These are phyloP conservation scores for Ascochyta pisi DNA, from an alignment of 2,329 filamentous ascomycete species.

Conservation along the genomic window DNA sequence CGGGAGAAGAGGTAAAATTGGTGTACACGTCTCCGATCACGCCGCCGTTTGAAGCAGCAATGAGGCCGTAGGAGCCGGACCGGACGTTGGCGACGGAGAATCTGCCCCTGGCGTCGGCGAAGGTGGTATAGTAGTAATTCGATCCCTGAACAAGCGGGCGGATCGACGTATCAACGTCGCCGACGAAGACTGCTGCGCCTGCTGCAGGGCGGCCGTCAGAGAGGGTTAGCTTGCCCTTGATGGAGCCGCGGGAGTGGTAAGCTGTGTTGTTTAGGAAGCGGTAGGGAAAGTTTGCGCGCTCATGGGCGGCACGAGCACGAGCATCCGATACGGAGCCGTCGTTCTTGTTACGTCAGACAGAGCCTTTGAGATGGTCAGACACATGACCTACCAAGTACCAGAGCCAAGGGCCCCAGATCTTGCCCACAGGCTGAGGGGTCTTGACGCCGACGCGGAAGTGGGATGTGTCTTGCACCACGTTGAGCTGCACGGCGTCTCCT, in stretches of 20 bases:
- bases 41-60: slow-evolving; percentile 56
- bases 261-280: slow-evolving; percentile 51
- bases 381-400: slow-evolving; percentile 30
- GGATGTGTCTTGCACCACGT: slow-evolving; percentile 58
- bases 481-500: slow-evolving; percentile 57
- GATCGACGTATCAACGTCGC: slow-evolving; percentile 51
- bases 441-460: slow-evolving; percentile 25
- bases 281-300: slow-evolving; percentile 54
- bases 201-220: slow-evolving; percentile 55
- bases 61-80: slow-evolving; percentile 51
- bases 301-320: slow-evolving; percentile 41
- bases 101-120: slow-evolving; percentile 48
- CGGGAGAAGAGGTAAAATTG: slow-evolving; percentile 46
- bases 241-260: slow-evolving; percentile 54
- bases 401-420: slow-evolving; percentile 36
- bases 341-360: slow-evolving; percentile 41
- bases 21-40: slow-evolving; percentile 54
- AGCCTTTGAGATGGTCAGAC: not conserved
- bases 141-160: slow-evolving; percentile 54
- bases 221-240: slow-evolving; percentile 51
- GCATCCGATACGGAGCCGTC: slow-evolving; percentile 54
- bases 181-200: slow-evolving; percentile 56
- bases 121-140: slow-evolving; percentile 55
- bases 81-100: slow-evolving; percentile 54
- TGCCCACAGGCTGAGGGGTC: slow-evolving; percentile 35